Evolutionary conservation across 2,329 filamentous ascomycete species (phyloP), one percentile per base, ranked within the genome.

Genomic region (Diaporthe citriasiana): DNA sequence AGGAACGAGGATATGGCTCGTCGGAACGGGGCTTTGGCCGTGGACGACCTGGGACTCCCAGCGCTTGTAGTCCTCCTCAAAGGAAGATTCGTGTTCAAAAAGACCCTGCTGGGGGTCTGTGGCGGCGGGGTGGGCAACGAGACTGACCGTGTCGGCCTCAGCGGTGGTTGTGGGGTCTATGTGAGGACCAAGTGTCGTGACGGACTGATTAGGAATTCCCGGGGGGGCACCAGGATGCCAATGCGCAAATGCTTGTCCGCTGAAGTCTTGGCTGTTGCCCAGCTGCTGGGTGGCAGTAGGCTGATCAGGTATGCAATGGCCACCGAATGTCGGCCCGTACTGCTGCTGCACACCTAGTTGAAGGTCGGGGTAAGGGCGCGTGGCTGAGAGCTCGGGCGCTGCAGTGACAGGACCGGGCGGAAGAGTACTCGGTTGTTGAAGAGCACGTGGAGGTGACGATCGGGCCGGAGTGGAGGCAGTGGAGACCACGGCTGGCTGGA

Each of bases 81-180:
- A 63, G 8, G 56, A 35, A 10, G 70, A 53, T 30, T 63, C 70
- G 35, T 57, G 70, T 33, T 55, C 56, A 38, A 33, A 53, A 15
- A 22, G 30, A n/a, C 17, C 17, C 33, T 25, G 69, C 19, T 22
- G n/a, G 40, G 33, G 89, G 80, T 47, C 65, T 3, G 40, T 30
- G 55, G 70, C 25, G 17, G 77, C 45, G 30, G 80, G 75, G 35
- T 78, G 76, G 59, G 73, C 72, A 47, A 81, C 71, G 68, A 77
- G 30, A 82, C 78, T n/a, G 9, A 50, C 22, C 15, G 40, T 35
- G 42, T 60, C 60, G 60, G 60, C 9, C 30, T 50, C 63, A n/a
- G 45, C 19, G 6, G 19, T 7, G 42, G 42, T 6, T 9, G 60
- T 33, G 60, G 30, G 45, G 60, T 38, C 60, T 8, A 25, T 4